Base-by-base conservation (phyloP, 208 protist species). In the Crithidia brevicula region DNA sequence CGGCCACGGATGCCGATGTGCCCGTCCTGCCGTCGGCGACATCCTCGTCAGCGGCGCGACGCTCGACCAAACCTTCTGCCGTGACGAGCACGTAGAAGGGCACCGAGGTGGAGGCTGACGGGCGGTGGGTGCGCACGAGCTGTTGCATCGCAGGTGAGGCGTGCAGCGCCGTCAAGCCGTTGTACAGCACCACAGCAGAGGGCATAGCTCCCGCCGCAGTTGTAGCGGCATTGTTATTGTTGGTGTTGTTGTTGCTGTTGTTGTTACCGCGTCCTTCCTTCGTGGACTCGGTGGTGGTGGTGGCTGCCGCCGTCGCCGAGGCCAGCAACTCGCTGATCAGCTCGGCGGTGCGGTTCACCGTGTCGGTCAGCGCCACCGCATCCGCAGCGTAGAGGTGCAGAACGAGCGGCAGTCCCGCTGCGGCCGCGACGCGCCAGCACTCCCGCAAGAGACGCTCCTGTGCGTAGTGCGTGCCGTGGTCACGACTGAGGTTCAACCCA, bases 391-490 rank as follows among this genome's bases (percentile, higher is more conserved):
- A 73, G 43, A 93, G 64, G 60, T 91, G 85, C 49, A 93, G 62
- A 8, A 92, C 74, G 28, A 92, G 72, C 31, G 88, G 86, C 9
- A 91, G 59, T 18, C 65, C 69, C 43, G 83, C 74, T 16, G 64
- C 60, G 10, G 70, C 84, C 11, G 87, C 88, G 3, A 84, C 61
- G 2, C 68, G 43, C 74, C 77, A 93, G 33, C 79, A 81, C 52
- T 82, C 67, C 25, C 61, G 40, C 33, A 93, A 42, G 10, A 91
- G 57, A 33, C 67, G 76, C 59, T 96, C 91, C 78, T 96, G 91
- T 3, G 83, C 75, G 69, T 88, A 92, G 71, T 92, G 86, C 16
- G 87, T 92, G 49, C 76, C 80, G 59, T 46, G 60, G 36, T 89
- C 83, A 38, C 88, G 87, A 16, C 63, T 66, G 23, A 88, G 77